Percentiles rank a stretch among this genome's conserved stretches.
phyloP scores from a whole-genome alignment of 257 asterid species.

The Lantana camara region DNA sequence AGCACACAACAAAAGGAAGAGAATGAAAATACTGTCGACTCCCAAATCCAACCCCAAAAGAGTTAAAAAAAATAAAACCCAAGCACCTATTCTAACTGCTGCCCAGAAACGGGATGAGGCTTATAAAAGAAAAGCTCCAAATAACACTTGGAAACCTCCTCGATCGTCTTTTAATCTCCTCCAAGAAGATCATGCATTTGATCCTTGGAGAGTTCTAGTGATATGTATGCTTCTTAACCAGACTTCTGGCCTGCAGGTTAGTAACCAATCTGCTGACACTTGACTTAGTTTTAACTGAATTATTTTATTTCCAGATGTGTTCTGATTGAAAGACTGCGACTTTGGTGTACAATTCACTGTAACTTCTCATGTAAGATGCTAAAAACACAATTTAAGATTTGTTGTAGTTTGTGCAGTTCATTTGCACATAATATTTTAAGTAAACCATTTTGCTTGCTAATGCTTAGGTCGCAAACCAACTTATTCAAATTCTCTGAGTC shows the following conservation, averaged over 20 bases:
- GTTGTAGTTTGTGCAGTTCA: no score
- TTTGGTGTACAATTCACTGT: no score
- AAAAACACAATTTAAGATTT: no score
- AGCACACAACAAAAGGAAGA: conserved; percentile 25
- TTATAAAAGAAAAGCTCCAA: conserved; percentile 55
- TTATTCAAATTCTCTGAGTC: no score
- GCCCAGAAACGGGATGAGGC: conserved; percentile 69
- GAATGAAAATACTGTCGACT: conserved; percentile 22
- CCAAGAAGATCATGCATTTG: conserved; percentile 83
- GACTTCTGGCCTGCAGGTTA: conserved; percentile 80
- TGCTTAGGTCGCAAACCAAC: no score
- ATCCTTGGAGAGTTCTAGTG: conserved; percentile 96
- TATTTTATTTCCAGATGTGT: conserved; percentile 3
- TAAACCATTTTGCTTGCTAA: no score
- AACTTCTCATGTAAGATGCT: no score
- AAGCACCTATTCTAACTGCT: conserved; percentile 41
- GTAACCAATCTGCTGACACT: not conserved
- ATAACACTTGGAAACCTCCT: conserved; percentile 80
- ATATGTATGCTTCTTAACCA: conserved; percentile 88
- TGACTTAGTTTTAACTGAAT: not conserved
- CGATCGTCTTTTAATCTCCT: conserved; percentile 71
- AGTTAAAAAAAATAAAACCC: conserved; percentile 22
- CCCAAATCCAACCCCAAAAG: conserved; percentile 11
- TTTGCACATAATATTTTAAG: no score
- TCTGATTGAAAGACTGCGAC: no score